Percentiles rank a stretch among this genome's conserved stretches.
Evolutionary conservation across 2,329 filamentous ascomycete species (phyloP).

Genomic region (Knufia petricola): DNA sequence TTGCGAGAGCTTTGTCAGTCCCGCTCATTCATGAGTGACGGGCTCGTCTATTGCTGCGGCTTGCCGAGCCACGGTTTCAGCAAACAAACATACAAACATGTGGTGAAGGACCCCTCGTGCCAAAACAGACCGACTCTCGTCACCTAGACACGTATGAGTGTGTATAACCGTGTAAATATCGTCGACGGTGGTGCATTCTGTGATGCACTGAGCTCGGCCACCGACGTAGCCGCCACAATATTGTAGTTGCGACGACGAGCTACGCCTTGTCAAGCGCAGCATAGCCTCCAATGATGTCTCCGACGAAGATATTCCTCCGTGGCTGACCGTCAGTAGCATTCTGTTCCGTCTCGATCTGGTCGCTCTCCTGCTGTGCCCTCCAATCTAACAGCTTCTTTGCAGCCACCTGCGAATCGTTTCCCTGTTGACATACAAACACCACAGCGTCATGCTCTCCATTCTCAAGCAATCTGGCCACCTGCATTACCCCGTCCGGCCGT

Average conservation of each 20-base stretch:
- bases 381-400: constrained; percentile 33
- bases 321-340: constrained; percentile 1
- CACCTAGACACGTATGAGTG: no score
- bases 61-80: neutral
- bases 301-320: constrained; percentile 10
- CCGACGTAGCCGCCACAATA: no score
- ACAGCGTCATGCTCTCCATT: constrained; percentile 24
- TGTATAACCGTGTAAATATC: no score
- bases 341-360: neutral
- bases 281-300: constrained; percentile 21
- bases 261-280: constrained; percentile 15
- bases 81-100: neutral
- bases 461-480: constrained; percentile 4
- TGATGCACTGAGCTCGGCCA: no score
- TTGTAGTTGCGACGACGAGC: no score
- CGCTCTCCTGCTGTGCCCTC: constrained; percentile 3
- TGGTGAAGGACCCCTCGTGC: no score
- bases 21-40: no score
- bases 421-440: constrained; percentile 39
- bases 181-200: no score
- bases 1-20: no score
- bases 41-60: neutral
- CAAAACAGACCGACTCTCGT: no score
- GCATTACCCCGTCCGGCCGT: constrained; percentile 18
- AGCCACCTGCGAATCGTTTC: constrained; percentile 40